Base-by-base conservation (phyloP, 2,329 filamentous ascomycete genomes). In the Neurospora sp. region DNA sequence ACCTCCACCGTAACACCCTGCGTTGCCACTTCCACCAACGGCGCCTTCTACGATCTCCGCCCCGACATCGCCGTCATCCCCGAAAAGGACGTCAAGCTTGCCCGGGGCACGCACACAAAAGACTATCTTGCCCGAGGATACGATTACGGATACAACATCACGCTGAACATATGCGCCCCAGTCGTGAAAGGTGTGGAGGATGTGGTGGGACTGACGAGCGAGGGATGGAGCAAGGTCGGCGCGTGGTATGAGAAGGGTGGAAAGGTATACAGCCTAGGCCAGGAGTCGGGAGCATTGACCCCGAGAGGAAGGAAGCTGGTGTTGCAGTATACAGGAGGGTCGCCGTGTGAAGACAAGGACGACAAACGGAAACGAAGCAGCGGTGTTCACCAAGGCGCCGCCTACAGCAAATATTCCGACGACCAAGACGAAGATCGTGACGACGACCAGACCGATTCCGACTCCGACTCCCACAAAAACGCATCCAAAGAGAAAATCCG, bases 61-160 rank as follows among this genome's bases (percentile, higher is more conserved):
- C 84, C 85, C 2, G 86, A 87, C 74, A 85, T 80, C 42, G 86
- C 86, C 38, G 77, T 83, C 38, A 75, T 78, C 17, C 77, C 80
- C 4, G 78, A 81, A 28, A 81, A 85, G 66, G 82, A 80, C 6
- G 76, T 77, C 38, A 85, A 84, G 74, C 76, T 81, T 15, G 79
- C 81, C 72, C 82, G 81, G 72, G 80, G 81, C 15, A 78, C 78
- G 38, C 79, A 80, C 11, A 79, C 80, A 10, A 80, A 81, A 39
- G 86, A 89, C 77, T 89, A 89, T 78, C 84, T 88, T 73, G 88
- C 90, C 8, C 86, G 86, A 71, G 92, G 92, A 40, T 91, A 89
- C 78, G 92, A 95, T 80, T 92, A 93, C 75, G 88, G 87, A 73
- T 87, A 88, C 73, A 95, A 95, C 81, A 96, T 96, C 77, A 95